Evolutionary conservation across 345 rosid species (phyloP).

Genomic region (Cardamine occulta): DNA sequence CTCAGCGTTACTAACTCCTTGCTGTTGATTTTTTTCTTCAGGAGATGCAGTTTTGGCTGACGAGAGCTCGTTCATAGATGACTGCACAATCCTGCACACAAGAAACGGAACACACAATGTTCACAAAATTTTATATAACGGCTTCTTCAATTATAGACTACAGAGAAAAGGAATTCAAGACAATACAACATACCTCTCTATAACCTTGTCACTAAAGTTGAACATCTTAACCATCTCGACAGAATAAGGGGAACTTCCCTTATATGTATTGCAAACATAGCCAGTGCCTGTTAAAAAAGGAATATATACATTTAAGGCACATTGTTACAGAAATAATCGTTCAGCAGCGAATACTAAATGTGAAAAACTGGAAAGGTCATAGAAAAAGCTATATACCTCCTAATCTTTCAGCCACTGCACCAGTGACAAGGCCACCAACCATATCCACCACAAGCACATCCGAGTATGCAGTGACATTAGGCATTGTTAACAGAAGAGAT

Average conservation of each 20-base stretch:
- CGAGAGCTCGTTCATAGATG: slow-evolving; percentile 64
- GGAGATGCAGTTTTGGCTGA: slow-evolving; percentile 31
- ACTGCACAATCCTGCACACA: slow-evolving; percentile 62
- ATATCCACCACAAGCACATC: slow-evolving; percentile 86
- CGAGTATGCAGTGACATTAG: slow-evolving; percentile 74
- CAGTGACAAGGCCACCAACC: slow-evolving; percentile 94
- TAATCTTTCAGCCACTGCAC: slow-evolving; percentile 92
- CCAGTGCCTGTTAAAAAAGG: slow-evolving; percentile 65
- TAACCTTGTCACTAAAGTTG: slow-evolving; percentile 70
- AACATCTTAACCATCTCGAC: slow-evolving; percentile 87
- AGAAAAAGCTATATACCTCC: slow-evolving; percentile 60
- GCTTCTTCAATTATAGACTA: not conserved
- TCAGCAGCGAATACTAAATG: not conserved
- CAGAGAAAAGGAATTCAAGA: slow-evolving; percentile 19
- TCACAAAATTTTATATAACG: not conserved
- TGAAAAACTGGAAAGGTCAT: not conserved
- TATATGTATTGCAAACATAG: slow-evolving; percentile 67
- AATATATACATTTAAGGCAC: slow-evolving; percentile 2
- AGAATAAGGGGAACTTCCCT: slow-evolving; percentile 59
- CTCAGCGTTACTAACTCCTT: slow-evolving; percentile 37
- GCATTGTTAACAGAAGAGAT: slow-evolving; percentile 85
- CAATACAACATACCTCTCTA: slow-evolving; percentile 60
- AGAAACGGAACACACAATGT: slow-evolving; percentile 9
- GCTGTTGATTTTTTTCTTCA: slow-evolving; percentile 37
- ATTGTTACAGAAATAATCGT: slow-evolving; percentile 10